phyloP scores from a whole-genome alignment of 2,329 filamentous ascomycete genomes.

The Sporothrix sp. region DNA sequence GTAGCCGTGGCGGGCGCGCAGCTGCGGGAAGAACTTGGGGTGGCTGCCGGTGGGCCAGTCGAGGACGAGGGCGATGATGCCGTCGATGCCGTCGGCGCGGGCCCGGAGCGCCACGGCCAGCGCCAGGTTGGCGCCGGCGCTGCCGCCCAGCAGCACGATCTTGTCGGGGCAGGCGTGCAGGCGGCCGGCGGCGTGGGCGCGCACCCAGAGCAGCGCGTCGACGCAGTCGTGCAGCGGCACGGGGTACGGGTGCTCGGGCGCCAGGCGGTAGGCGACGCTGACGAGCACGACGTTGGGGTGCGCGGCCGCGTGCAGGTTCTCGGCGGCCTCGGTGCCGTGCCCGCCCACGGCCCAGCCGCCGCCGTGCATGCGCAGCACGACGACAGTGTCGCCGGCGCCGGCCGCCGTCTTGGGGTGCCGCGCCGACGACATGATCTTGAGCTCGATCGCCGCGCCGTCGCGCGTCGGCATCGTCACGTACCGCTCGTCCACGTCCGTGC shows the following conservation, averaged over 20 bases:
- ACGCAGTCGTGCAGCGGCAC: constrained; percentile 41
- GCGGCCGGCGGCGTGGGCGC: constrained; percentile 35
- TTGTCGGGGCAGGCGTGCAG: constrained; percentile 27
- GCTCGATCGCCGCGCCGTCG: constrained; percentile 26
- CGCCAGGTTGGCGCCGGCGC: constrained; percentile 35
- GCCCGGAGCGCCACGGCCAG: constrained; percentile 24
- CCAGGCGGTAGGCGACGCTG: constrained; percentile 31
- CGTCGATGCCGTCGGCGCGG: constrained; percentile 24
- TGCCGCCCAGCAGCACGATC: constrained; percentile 39
- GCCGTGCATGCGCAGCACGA: constrained; percentile 28
- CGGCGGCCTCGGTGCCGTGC: constrained; percentile 27
- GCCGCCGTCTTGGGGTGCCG: constrained; percentile 15
- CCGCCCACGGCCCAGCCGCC: constrained; percentile 28
- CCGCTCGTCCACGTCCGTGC: constrained; percentile 26
- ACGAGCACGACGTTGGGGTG: constrained; percentile 27
- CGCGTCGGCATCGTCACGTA: constrained; percentile 23
- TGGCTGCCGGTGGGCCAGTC: constrained; percentile 29
- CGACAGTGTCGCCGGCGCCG: constrained; percentile 9
- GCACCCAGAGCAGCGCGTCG: constrained; percentile 36
- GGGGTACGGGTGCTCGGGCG: constrained; percentile 41
- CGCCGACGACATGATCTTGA: constrained; percentile 22
- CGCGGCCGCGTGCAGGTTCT: constrained; percentile 27
- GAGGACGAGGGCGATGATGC: constrained; percentile 27
- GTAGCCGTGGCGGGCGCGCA: constrained; percentile 21
- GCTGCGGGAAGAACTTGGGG: constrained; percentile 26